phyloP scores from a whole-genome alignment of 2,329 filamentous ascomycete genomes.

The Beauveria sp. region DNA sequence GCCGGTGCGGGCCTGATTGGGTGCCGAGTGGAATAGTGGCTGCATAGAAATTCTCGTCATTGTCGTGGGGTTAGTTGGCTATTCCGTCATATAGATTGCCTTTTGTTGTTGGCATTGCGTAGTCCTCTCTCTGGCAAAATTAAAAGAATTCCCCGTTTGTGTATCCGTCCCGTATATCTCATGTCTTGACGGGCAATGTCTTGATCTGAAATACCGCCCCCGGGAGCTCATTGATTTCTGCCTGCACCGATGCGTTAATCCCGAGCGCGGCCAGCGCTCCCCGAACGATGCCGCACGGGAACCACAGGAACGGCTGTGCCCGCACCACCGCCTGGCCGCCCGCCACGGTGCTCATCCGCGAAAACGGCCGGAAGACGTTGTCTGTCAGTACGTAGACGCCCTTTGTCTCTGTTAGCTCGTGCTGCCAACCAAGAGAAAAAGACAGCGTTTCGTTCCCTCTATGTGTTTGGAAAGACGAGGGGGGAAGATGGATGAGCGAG shows the following conservation, averaged over 20 bases:
- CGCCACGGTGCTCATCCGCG: constrained; percentile 78
- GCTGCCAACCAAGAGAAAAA: not conserved
- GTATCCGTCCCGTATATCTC: constrained; percentile 13
- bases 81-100: not conserved
- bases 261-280: constrained; percentile 90
- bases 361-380: constrained; percentile 80
- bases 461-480: too few species aligned
- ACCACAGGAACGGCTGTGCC: constrained; percentile 89
- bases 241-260: constrained; percentile 84
- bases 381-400: constrained; percentile 96
- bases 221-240: constrained; percentile 80
- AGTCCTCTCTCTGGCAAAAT: not conserved
- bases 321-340: constrained; percentile 63
- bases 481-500: too few species aligned
- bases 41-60: not conserved
- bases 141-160: constrained; percentile 3
- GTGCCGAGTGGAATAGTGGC: not conserved
- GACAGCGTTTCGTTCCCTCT: too few species aligned
- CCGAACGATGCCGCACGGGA: constrained; percentile 86
- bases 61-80: not conserved
- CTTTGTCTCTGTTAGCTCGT: constrained; percentile 28
- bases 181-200: constrained; percentile 62
- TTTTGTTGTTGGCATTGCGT: not conserved
- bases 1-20: not conserved
- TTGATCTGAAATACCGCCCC: constrained; percentile 94